These are phyloP conservation scores for Hymenoscyphus occultus DNA, from an alignment of 2,329 filamentous ascomycete genomes.

Conservation along the genomic window DNA sequence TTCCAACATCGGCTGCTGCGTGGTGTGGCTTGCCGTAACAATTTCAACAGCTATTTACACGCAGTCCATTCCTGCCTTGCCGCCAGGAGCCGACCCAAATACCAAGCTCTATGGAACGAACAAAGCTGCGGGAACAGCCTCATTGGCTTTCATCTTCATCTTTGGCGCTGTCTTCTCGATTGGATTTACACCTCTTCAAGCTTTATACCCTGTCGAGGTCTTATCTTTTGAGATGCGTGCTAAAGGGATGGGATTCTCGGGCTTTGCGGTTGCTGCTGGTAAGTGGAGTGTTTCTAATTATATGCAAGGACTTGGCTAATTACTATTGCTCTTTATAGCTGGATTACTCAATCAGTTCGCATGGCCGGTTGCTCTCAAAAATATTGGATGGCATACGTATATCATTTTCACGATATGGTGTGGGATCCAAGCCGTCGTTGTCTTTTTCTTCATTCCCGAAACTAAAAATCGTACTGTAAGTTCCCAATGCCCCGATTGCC, in stretches of 20 bases:
- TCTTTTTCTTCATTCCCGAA: constrained; percentile 51
- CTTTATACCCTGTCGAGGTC: constrained; percentile 52
- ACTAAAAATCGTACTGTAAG: constrained; percentile 44
- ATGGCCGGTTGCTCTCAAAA: constrained; percentile 46
- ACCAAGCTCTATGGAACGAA: constrained; percentile 26
- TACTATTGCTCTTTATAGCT: constrained; percentile 14
- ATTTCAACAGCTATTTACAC: constrained; percentile 37
- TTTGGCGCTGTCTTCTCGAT: constrained; percentile 53
- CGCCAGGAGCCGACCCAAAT: constrained; percentile 13
- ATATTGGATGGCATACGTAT: constrained; percentile 53
- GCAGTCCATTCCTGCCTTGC: constrained; percentile 24
- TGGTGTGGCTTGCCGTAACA: constrained; percentile 51
- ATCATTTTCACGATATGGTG: constrained; percentile 50
- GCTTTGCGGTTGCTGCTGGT: constrained; percentile 42
- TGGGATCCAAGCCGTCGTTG: constrained; percentile 40
- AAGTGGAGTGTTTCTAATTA: constrained; percentile 7
- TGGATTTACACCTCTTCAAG: constrained; percentile 44
- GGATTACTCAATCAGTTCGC: constrained; percentile 47
- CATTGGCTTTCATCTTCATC: constrained; percentile 53
- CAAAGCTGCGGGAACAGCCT: constrained; percentile 39
- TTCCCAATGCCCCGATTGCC: neutral
- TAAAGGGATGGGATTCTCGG: constrained; percentile 51
- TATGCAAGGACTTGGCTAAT: neutral
- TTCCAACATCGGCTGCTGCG: constrained; percentile 46
- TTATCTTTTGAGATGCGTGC: constrained; percentile 53